Base-by-base conservation (phyloP, 352 stramenopile species). In the Phytophthora melonis region DNA sequence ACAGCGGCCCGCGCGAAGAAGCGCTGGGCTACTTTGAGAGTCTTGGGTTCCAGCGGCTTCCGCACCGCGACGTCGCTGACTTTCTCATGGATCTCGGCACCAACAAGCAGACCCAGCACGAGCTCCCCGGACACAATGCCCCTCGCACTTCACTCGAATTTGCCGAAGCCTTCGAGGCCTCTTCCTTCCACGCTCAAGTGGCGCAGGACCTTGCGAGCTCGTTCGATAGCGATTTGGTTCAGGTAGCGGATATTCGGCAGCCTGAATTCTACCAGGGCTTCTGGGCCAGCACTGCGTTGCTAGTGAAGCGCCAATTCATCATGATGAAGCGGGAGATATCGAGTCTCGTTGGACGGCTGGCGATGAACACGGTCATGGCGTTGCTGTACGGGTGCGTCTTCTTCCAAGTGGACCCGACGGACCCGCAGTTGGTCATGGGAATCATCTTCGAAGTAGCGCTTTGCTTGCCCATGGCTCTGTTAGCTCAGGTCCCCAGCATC, bases 61-160 rank as follows among this genome's bases (percentile, higher is more conserved):
- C 71, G 0, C 49, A 70, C 32, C 80, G 78, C 21, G 80, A 88
- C 34, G 55, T 86, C 5, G 83, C 83, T 4, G 81, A 91, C 55
- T 88, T 81, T 25, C 65, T 91, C 18, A 49, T 91, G 45, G 82
- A 88, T 63, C 54, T 91, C 10, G 80, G 75, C 1, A 88, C 78
- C 2, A 67, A 70, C 10, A 60, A 86, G 45, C 83, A 89, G 62
- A 6, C 61, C n/a, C 55, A 76, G 41, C 78, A 89, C 56, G 60
- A 88, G 50, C 25, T 74, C 8, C 9, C 27, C 50, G 14, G 39
- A 18, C 39, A 14, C 10, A 45, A 45, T 9, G 9, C 14, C 54
- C 70, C 70, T 50, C 70, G 70, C 16, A 32, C 50, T 39, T 7
- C 69, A 0, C 27, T 25, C 3, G 57, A 77, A 11, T 73, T 69